Conservation (phyloP, 768 basidiomycete genomes). For the Melanogaster broomeanus region DNA sequence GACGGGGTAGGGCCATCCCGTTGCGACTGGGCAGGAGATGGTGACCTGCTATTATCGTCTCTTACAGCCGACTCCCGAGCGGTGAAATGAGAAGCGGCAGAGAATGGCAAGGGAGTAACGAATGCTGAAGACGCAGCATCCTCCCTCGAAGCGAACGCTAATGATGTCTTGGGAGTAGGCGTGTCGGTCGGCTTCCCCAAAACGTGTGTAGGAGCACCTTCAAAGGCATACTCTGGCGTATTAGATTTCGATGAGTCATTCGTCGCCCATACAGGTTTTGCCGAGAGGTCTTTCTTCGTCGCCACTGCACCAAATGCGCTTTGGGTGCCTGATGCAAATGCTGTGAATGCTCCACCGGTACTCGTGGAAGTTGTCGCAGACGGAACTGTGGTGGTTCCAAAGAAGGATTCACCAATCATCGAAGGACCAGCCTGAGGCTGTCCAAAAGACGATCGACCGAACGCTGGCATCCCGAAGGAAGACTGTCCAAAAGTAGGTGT, state of each 20-base stretch:
- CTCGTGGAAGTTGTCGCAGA: conserved; percentile 12
- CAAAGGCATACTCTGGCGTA: conserved; percentile 5
- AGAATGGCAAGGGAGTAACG: background rate
- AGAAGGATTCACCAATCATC: conserved; percentile 25
- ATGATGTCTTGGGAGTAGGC: conserved; percentile 11
- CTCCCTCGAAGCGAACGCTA: conserved; percentile 6
- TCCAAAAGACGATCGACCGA: conserved; percentile 38
- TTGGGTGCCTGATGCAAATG: conserved; percentile 31
- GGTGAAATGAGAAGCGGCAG: conserved; percentile 1
- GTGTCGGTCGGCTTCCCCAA: conserved; percentile 12
- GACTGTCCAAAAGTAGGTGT: conserved; percentile 30
- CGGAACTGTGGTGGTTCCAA: conserved; percentile 15
- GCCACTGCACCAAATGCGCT: conserved; percentile 30
- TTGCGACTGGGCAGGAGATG: conserved; percentile 20
- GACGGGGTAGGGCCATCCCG: conserved; percentile 7
- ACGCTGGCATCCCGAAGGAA: conserved; percentile 40
- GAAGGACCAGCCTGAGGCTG: conserved; percentile 15
- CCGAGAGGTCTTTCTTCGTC: conserved; percentile 14
- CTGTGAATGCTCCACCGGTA: conserved; percentile 36
- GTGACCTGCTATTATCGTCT: conserved; percentile 29
- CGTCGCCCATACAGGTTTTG: conserved; percentile 25
- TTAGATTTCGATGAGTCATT: conserved; percentile 8
- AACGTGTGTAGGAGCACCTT: conserved; percentile 1
- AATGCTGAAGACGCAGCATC: conserved; percentile 3
- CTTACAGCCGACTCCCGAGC: conserved; percentile 12